phyloP scores from a whole-genome alignment of 495 filamentous ascomycete genomes.

The Tuber magnatum region DNA sequence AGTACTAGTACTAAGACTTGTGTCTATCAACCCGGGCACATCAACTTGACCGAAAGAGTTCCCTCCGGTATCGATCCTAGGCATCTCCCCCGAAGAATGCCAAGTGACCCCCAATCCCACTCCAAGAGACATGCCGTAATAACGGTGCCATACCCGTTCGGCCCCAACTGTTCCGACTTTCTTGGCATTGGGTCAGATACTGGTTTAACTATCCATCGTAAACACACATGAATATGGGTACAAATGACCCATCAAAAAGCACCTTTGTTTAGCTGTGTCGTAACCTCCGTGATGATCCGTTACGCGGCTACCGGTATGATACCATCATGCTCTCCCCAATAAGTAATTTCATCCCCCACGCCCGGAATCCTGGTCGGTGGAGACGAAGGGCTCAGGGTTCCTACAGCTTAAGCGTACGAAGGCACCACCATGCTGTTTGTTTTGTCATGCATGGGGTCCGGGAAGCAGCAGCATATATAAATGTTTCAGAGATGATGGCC shows the following conservation, averaged over 20 bases:
- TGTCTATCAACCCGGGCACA: not conserved
- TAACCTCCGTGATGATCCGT: not conserved
- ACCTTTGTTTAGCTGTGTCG: not conserved
- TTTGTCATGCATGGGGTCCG: not conserved
- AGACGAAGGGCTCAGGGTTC: not conserved
- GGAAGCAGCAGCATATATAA: too few species aligned
- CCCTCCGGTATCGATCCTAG: not conserved
- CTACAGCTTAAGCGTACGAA: not conserved
- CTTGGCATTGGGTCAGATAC: constrained; percentile 19
- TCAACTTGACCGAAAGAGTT: not conserved
- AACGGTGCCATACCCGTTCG: constrained; percentile 21
- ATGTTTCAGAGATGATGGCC: not conserved
- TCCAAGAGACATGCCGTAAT: not conserved
- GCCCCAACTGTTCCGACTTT: constrained; percentile 1
- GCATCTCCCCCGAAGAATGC: not conserved
- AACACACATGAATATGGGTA: not conserved
- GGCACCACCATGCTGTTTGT: not conserved
- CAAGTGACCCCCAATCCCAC: constrained; percentile 1
- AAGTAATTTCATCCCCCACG: not conserved
- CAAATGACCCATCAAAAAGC: not conserved
- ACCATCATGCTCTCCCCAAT: not conserved
- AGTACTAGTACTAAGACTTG: not conserved
- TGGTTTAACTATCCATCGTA: not conserved
- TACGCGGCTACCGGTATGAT: not conserved
- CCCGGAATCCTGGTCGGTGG: not conserved